These are phyloP conservation scores for Cladosporium velox DNA, from an alignment of 2,329 filamentous ascomycete genomes.

Conservation along the genomic window DNA sequence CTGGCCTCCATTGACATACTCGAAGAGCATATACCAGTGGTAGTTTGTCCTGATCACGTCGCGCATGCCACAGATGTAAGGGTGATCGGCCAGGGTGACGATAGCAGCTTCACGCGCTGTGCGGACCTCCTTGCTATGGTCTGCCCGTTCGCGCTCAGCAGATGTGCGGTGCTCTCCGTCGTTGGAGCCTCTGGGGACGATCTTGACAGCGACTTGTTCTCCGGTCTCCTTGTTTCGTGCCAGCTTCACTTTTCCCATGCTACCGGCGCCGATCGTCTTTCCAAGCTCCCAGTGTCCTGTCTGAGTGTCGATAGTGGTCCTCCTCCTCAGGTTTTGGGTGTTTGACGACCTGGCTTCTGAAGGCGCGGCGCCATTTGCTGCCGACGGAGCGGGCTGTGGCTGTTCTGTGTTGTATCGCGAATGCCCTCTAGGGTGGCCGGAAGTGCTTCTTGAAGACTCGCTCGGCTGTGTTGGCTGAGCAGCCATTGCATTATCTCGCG, in stretches of 20 bases:
- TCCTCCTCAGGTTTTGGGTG: slow-evolving; percentile 50
- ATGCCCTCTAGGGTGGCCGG: slow-evolving; percentile 40
- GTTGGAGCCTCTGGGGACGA: slow-evolving; percentile 85
- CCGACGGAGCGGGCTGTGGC: slow-evolving; percentile 32
- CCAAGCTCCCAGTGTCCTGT: slow-evolving; percentile 93
- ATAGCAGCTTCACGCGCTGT: slow-evolving; percentile 96
- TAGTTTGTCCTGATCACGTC: slow-evolving; percentile 95
- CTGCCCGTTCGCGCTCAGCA: slow-evolving; percentile 81
- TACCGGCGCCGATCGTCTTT: slow-evolving; percentile 95
- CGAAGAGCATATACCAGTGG: slow-evolving; percentile 99
- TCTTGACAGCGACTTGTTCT: slow-evolving; percentile 97
- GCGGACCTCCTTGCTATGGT: slow-evolving; percentile 93
- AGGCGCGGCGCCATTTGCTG: slow-evolving; percentile 31
- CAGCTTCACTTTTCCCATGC: slow-evolving; percentile 98
- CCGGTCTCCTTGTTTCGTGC: slow-evolving; percentile 86
- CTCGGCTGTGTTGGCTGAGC: slow-evolving; percentile 46
- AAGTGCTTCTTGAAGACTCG: slow-evolving; percentile 55
- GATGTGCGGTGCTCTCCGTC: slow-evolving; percentile 71
- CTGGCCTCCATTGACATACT: slow-evolving; percentile 97
- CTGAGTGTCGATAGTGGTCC: slow-evolving; percentile 84
- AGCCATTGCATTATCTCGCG: slow-evolving; percentile 56
- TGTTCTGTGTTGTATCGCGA: slow-evolving; percentile 49
- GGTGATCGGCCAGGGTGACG: slow-evolving; percentile 89
- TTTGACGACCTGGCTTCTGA: slow-evolving; percentile 28
- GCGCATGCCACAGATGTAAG: slow-evolving; percentile 92